phyloP scores from a whole-genome alignment of 1,284 basidiomycete genomes.

The Trichosporon ovoides region DNA sequence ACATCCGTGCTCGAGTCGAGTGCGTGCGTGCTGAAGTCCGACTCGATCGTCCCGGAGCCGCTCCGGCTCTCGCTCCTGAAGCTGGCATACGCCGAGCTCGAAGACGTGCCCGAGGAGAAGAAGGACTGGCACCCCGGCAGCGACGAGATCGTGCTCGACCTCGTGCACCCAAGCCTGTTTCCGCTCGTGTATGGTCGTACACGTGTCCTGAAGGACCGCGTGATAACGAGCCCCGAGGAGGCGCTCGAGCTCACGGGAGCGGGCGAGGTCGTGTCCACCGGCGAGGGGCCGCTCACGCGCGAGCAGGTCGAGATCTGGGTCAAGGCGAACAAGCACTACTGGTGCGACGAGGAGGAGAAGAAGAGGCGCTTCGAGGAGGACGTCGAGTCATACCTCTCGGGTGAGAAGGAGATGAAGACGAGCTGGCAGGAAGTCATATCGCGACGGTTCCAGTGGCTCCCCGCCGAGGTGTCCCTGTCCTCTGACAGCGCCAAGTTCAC shows the following conservation, averaged over 20 bases:
- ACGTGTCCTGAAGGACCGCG: neutral
- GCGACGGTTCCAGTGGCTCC: slow-evolving; percentile 12
- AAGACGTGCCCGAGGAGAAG: neutral
- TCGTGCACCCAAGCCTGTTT: slow-evolving; percentile 12
- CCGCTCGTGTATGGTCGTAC: slow-evolving; percentile 7
- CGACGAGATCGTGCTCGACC: slow-evolving; percentile 9
- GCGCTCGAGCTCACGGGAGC: neutral
- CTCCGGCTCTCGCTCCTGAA: neutral
- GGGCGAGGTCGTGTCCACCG: neutral
- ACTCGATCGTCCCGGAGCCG: neutral
- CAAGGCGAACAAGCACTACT: neutral
- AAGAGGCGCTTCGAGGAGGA: neutral
- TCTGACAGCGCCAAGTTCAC: neutral
- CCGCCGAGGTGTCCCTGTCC: neutral
- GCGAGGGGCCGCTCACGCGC: neutral
- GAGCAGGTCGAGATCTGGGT: neutral
- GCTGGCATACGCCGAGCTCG: neutral
- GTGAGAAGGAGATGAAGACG: neutral
- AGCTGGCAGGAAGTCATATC: neutral
- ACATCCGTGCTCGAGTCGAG: slow-evolving; percentile 1
- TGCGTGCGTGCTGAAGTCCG: slow-evolving; percentile 7
- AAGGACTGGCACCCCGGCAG: slow-evolving; percentile 12
- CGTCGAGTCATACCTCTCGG: neutral
- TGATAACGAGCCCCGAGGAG: neutral
- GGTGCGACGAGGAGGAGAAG: neutral